Percentiles rank a stretch among this genome's conserved stretches.
These are phyloP conservation scores for Candida cerambycidarum DNA, from an alignment of 805 yeast genomes.

Conservation along the genomic window DNA sequence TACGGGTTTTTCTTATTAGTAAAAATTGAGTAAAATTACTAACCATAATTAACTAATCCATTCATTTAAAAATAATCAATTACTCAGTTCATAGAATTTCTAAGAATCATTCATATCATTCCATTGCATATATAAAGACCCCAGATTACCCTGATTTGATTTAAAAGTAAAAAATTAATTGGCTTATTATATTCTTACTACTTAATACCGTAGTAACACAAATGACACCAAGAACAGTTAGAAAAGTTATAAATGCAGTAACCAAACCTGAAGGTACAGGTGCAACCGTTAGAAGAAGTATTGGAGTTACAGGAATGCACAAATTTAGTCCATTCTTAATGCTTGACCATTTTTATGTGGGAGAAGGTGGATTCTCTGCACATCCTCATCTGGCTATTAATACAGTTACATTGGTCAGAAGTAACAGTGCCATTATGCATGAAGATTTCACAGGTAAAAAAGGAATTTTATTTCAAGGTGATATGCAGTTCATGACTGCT, in stretches of 20 bases:
- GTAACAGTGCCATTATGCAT: conserved; percentile 39
- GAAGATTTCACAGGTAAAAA: conserved; percentile 80
- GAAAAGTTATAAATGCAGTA: conserved; percentile 44
- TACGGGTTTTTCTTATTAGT: too few species aligned
- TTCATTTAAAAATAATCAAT: too few species aligned
- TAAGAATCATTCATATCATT: not conserved
- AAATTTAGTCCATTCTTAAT: conserved; percentile 80
- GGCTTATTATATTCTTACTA: conserved; percentile 1
- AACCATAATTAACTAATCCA: too few species aligned
- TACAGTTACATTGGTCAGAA: conserved; percentile 31
- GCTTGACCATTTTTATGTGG: conserved; percentile 67
- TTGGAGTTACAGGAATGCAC: conserved; percentile 66
- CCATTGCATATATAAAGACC: not conserved
- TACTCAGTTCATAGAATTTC: too few species aligned
- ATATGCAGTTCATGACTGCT: conserved; percentile 91
- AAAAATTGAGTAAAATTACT: too few species aligned
- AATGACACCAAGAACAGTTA: conserved; percentile 28
- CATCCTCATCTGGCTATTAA: conserved; percentile 43
- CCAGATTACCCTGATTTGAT: not conserved
- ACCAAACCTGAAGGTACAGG: conserved; percentile 87
- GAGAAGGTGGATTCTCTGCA: conserved; percentile 56
- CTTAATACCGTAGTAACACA: conserved; percentile 1
- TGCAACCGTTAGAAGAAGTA: conserved; percentile 79
- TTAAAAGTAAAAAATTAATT: not conserved
- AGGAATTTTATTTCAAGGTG: conserved; percentile 78